These are phyloP conservation scores for Mollisia scopiformis DNA, from an alignment of 2,329 filamentous ascomycete genomes.

Conservation along the genomic window DNA sequence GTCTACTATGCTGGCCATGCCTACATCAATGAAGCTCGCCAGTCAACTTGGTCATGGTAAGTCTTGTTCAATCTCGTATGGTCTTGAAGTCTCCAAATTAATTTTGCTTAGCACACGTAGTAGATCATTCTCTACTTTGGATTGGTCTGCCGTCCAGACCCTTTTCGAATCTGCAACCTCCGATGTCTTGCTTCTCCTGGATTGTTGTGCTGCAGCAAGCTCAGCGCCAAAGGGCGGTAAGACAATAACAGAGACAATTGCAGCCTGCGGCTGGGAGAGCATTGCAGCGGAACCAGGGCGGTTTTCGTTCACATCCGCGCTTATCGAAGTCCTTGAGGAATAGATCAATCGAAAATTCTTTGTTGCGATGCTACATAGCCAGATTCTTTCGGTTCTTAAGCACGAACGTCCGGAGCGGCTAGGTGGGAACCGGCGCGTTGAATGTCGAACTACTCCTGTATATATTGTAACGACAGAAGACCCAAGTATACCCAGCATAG, in stretches of 20 bases:
- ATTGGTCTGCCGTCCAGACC: slow-evolving; percentile 1
- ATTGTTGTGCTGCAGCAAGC: slow-evolving; percentile 5
- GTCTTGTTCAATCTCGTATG: not conserved
- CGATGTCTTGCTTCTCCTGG: slow-evolving; percentile 1
- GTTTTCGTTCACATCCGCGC: slow-evolving; percentile 24
- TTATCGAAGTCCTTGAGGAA: slow-evolving; percentile 24
- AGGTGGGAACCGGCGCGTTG: not conserved
- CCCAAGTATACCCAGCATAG: slow-evolving; percentile 14
- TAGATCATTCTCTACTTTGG: not conserved
- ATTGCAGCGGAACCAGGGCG: slow-evolving; percentile 17
- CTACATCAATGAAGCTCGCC: slow-evolving; percentile 11
- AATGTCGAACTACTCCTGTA: slow-evolving; percentile 13
- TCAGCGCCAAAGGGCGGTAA: slow-evolving; percentile 3
- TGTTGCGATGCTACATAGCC: slow-evolving; percentile 28
- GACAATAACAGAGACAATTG: slow-evolving; percentile 18
- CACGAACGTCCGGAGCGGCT: slow-evolving; percentile 3
- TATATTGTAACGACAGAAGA: slow-evolving; percentile 16
- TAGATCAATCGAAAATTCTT: slow-evolving; percentile 26
- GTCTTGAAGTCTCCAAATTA: not conserved
- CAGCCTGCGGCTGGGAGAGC: slow-evolving; percentile 22
- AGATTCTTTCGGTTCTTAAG: slow-evolving; percentile 22
- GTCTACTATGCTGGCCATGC: slow-evolving; percentile 21
- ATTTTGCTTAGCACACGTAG: not conserved
- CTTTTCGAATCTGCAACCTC: slow-evolving; percentile 1
- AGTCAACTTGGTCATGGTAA: slow-evolving; percentile 10